Conservation (phyloP, 2,329 filamentous ascomycete species). For the Aspergillus caelatus region DNA sequence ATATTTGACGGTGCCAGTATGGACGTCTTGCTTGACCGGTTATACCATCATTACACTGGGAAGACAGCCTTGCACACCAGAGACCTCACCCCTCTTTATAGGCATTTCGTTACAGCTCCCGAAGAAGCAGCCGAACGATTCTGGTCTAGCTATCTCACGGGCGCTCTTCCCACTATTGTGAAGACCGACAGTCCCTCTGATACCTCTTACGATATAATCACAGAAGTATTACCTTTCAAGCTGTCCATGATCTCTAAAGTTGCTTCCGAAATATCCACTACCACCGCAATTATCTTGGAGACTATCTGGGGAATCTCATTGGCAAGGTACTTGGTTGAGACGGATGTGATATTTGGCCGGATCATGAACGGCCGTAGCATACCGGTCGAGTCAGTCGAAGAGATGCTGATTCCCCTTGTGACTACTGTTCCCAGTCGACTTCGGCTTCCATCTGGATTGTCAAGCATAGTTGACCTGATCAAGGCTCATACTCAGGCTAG, state of each 20-base stretch:
- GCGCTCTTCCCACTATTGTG: too few relatives aligned
- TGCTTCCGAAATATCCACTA: neutral
- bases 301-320: neutral
- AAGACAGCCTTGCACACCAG: neutral
- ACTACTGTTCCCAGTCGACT: neutral
- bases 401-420: neutral
- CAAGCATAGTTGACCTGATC: neutral
- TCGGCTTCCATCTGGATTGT: too few relatives aligned
- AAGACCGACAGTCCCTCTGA: too few relatives aligned
- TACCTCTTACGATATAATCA: neutral
- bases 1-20: slow-evolving; percentile 20
- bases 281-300: neutral
- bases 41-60: slow-evolving; percentile 17
- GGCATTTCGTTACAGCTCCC: neutral
- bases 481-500: neutral
- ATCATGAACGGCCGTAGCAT: neutral
- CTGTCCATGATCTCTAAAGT: neutral
- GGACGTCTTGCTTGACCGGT: slow-evolving; percentile 11
- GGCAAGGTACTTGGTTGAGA: neutral
- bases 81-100: neutral
- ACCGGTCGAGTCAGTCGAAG: neutral
- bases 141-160: neutral
- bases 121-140: neutral
- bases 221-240: neutral
- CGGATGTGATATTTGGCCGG: neutral